phyloP scores from a whole-genome alignment of 805 yeast species.

The Candida cerambycidarum region DNA sequence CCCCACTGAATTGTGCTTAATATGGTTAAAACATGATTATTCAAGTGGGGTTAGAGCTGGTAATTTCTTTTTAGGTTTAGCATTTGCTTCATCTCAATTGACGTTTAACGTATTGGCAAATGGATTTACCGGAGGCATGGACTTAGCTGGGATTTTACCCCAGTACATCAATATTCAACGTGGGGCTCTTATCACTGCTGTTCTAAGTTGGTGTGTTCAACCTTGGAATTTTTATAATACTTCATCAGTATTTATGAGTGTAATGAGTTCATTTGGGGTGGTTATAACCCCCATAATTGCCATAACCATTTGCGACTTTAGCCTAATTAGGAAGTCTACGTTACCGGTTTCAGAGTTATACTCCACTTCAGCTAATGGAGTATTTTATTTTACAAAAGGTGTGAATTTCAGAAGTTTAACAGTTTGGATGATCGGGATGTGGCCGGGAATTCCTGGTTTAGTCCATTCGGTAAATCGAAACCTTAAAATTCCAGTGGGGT shows the following conservation, averaged over 20 bases:
- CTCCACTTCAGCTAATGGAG: constrained; percentile 27
- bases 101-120: constrained; percentile 35
- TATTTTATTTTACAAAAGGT: constrained; percentile 45
- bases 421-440: constrained; percentile 40
- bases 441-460: constrained; percentile 54
- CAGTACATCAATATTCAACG: constrained; percentile 43
- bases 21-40: constrained; percentile 42
- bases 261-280: constrained; percentile 20
- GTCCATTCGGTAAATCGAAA: constrained; percentile 26
- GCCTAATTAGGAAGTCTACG: constrained; percentile 35
- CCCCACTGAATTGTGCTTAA: constrained; percentile 41
- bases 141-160: constrained; percentile 48
- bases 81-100: constrained; percentile 32
- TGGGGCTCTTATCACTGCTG: constrained; percentile 36
- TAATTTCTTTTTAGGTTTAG: constrained; percentile 41
- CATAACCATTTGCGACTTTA: constrained; percentile 37
- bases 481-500: constrained; percentile 11
- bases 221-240: constrained; percentile 23
- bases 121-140: constrained; percentile 60
- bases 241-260: constrained; percentile 18
- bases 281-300: constrained; percentile 21
- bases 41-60: constrained; percentile 45
- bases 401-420: constrained; percentile 42
- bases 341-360: constrained; percentile 43
- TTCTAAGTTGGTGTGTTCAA: constrained; percentile 22